Conservation (phyloP, 441 rosid genomes). For the Bocquillonia castaneifolia region DNA sequence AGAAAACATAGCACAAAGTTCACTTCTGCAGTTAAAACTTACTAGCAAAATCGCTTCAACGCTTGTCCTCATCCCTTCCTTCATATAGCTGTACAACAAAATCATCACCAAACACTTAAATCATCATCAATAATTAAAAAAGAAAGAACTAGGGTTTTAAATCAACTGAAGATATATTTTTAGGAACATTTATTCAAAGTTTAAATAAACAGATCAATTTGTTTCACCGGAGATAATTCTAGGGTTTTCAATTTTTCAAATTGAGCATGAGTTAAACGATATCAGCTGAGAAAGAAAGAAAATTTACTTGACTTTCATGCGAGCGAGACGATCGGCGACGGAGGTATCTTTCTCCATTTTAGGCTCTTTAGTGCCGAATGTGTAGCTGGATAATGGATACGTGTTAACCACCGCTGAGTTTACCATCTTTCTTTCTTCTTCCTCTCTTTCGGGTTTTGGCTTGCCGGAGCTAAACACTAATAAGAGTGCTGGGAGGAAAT, state of each 20-base stretch:
- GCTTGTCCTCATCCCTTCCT: slow-evolving; percentile 97
- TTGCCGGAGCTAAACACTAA: too few species aligned
- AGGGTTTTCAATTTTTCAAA: slow-evolving; percentile 26
- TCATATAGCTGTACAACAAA: slow-evolving; percentile 63
- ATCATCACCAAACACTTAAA: slow-evolving; percentile 6
- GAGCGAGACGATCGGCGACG: slow-evolving; percentile 97
- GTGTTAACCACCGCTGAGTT: slow-evolving; percentile 83
- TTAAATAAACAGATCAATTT: too few species aligned
- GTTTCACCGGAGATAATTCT: slow-evolving; percentile 27
- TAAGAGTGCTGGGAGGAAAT: too few species aligned
- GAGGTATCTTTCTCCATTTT: slow-evolving; percentile 98
- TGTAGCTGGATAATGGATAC: slow-evolving; percentile 89
- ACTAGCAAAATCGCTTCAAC: slow-evolving; percentile 97
- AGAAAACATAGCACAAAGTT: background rate
- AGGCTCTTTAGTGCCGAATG: slow-evolving; percentile 94
- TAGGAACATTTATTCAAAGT: too few species aligned
- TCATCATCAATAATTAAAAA: background rate
- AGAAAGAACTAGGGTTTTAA: slow-evolving; percentile 9
- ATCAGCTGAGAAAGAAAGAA: background rate
- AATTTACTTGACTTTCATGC: slow-evolving; percentile 92
- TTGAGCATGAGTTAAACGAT: background rate
- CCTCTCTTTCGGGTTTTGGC: too few species aligned
- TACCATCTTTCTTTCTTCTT: slow-evolving; percentile 71
- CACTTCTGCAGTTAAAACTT: too few species aligned
- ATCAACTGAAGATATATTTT: background rate